A percentile compares a stretch with the other conserved stretches of the same genome.
These are phyloP conservation scores for Aspergillus pseudoviridinutans DNA, from an alignment of 2,329 filamentous ascomycete genomes.

Conservation along the genomic window DNA sequence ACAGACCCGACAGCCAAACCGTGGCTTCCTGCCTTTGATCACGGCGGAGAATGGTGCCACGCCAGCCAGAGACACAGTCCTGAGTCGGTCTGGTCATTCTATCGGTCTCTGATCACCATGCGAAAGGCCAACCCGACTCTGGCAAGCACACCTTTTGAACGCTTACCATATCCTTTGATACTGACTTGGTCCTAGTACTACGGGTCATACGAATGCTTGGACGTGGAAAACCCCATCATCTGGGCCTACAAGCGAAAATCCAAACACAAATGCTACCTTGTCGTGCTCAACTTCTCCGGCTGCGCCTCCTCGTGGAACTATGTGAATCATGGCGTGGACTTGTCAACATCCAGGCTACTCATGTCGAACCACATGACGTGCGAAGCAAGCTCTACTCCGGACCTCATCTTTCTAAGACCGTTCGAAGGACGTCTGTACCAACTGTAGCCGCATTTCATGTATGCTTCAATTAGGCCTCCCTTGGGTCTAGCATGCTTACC, in stretches of 20 bases:
- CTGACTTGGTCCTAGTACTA: slow-evolving; percentile 5
- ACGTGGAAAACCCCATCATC: slow-evolving; percentile 8
- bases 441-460: not conserved
- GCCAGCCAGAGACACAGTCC: slow-evolving; percentile 27
- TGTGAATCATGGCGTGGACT: slow-evolving; percentile 3
- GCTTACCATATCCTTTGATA: not conserved
- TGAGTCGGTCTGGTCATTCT: slow-evolving; percentile 54
- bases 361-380: slow-evolving; percentile 10
- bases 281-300: slow-evolving; percentile 11
- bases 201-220: slow-evolving; percentile 12
- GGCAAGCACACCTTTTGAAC: slow-evolving; percentile 3
- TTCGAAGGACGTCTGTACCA: slow-evolving; percentile 9
- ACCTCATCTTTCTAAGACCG: slow-evolving; percentile 1
- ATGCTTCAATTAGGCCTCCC: not conserved
- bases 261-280: slow-evolving; percentile 11
- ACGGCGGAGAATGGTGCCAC: slow-evolving; percentile 57
- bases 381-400: slow-evolving; percentile 1
- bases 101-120: slow-evolving; percentile 50
- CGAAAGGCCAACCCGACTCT: slow-evolving; percentile 47
- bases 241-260: slow-evolving; percentile 10
- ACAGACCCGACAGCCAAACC: slow-evolving; percentile 34
- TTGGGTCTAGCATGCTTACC: too few relatives aligned
- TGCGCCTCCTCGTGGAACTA: slow-evolving; percentile 7
- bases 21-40: slow-evolving; percentile 63
- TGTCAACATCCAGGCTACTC: slow-evolving; percentile 6